A percentile compares a stretch with the other conserved stretches of the same genome.
phyloP scores from a whole-genome alignment of 306 rosid genomes.

The Luffa aegyptiaca region DNA sequence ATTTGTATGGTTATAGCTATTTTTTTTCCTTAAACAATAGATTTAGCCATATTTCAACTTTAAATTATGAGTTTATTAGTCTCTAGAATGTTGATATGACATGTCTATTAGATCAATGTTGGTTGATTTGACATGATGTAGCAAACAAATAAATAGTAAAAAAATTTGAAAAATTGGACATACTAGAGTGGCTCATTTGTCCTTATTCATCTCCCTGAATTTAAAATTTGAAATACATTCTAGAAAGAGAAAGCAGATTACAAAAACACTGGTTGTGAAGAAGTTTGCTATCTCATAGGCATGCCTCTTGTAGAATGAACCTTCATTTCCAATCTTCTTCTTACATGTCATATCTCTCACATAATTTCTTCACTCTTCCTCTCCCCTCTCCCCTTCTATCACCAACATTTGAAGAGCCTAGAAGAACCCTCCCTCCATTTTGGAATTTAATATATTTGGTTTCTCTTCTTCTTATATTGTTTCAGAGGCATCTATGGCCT shows the following conservation, averaged over 20 bases:
- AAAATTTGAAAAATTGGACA: neutral
- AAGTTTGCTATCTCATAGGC: neutral
- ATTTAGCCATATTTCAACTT: neutral
- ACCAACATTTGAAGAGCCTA: neutral
- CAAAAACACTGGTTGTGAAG: neutral
- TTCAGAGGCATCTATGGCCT: neutral
- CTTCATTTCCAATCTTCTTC: neutral
- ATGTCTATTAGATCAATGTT: neutral
- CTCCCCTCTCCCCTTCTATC: neutral
- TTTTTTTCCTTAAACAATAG: too few species aligned
- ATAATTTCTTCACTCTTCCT: neutral
- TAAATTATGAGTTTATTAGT: neutral
- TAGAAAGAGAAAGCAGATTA: neutral
- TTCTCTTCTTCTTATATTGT: neutral
- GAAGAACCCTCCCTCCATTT: neutral
- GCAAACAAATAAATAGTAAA: neutral
- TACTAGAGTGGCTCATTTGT: neutral
- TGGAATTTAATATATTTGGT: neutral
- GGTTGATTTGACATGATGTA: too few species aligned
- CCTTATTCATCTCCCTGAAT: neutral
- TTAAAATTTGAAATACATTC: too few species aligned
- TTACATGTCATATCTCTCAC: neutral
- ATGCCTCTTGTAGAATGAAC: neutral
- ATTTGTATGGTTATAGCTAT: too few species aligned
- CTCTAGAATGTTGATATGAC: neutral